Evolutionary conservation across 352 stramenopile genomes (phyloP), one percentile per base, ranked within the genome.

Genomic region (Globisporangium viniferum): DNA sequence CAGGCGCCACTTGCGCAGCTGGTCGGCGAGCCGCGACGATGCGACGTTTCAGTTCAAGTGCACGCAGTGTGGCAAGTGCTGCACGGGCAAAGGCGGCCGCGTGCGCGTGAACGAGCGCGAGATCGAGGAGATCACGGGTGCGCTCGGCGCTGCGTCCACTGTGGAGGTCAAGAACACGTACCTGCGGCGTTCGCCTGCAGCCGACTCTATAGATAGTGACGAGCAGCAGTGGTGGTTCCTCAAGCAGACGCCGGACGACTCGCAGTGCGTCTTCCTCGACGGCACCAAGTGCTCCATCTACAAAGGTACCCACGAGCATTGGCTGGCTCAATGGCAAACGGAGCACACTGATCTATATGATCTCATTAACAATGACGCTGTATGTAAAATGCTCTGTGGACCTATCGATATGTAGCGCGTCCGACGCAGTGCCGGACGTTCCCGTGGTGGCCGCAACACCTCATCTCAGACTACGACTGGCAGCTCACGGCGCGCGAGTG

Each of bases 401-500:
- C 31, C 31, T n/a, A n/a, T n/a, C 6, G 44, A 18, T 27, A 5
- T 41, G 7, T 59, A 90, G 84, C 78, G 5, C 76, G 86, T 10
- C 86, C 86, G 36, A 93, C 83, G 49, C 86, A 94, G 69, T 94
- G 86, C 64, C 80, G 82, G 12, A 94, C 86, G 53, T 94, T 90
- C 57, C 86, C 86, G 48, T 94, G 86, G 82, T 94, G 86, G 86
- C 86, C 84, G 41, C 84, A 93, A 62, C 65, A 92, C 64, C 62
- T 94, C 8, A 78, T 92, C 64, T 92, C 86, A 3, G 76, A 89
- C 61, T 93, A 93, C 76, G 86, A 94, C 59, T 94, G 86, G 86
- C 75, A 77, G 22, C 71, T 92, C 10, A 76, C 83, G 1, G 83
- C 86, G 35, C 62, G 54, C 3, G 64, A 86, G 22, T 94, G 86